Base-by-base conservation (phyloP, 345 rosid genomes). In the Aethionema arabicum region DNA sequence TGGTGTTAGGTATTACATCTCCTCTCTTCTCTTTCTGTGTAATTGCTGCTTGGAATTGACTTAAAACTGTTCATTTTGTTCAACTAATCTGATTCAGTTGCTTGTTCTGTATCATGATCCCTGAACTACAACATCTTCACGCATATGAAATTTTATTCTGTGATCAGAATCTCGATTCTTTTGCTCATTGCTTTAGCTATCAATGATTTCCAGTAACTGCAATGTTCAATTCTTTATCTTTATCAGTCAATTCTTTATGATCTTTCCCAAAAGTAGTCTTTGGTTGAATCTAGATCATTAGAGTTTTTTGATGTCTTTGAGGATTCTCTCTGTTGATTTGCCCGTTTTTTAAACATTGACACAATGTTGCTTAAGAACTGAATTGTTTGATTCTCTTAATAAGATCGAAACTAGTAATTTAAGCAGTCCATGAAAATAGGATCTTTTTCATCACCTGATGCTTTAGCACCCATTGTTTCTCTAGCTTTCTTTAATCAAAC, bases 1-100 rank as follows among this genome's bases (percentile, higher is more conserved):
- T 7, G 75, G 70, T 65, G 70, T 65, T 52, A 44, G 70, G 70
- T 65, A 65, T 38, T 29, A 11, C 3, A 5, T 27, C 39, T 11
- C 2, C 4, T 29, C 38, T 11, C n/a, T 2, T 56, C 40, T 7
- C 0, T 12, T 8, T 14, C 16, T n/a, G 6, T 11, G 9, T 47
- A 3, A 11, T 60, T 21, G 54, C 21, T 46, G 16, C 30, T 61
- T 37, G 3, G 1, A 6, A 13, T 29, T 48, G 13, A 61, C 4
- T 33, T 10, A 8, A 8, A 38, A 3, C 7, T 49, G 57, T 38
- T 52, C 0, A 31, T 15, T 15, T 30, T 15, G 7, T 2, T 32
- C 2, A 42, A 41, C 21, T 55, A 14, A 48, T 9, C 39, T 5
- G 27, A 21, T 16, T 36, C 27, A 14, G 3, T 46, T 50, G 49